Conservation (phyloP, 2,329 filamentous ascomycete species). For the Colletotrichum gigasporum region DNA sequence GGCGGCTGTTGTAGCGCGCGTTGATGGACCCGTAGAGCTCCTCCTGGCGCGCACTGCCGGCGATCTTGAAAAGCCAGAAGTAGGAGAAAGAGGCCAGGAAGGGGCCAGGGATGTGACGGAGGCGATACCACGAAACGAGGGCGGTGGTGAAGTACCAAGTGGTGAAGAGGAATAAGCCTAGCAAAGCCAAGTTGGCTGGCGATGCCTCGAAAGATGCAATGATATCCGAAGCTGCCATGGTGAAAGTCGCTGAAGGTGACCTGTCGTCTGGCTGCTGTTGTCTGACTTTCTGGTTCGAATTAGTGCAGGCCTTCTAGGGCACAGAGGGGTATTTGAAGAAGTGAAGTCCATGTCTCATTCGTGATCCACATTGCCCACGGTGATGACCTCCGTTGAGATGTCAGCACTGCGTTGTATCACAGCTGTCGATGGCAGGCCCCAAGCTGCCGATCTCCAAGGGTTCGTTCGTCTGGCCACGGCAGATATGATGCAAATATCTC, state of each 20-base stretch:
- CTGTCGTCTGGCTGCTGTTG: too few species aligned
- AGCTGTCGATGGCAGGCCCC: neutral
- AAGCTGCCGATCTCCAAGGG: neutral
- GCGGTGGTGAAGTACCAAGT: neutral
- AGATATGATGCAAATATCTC: neutral
- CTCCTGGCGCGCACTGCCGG: constrained; percentile 36
- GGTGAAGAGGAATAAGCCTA: neutral
- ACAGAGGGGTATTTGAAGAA: too few species aligned
- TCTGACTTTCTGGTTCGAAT: too few species aligned
- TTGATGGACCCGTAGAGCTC: constrained; percentile 31
- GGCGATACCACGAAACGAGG: constrained; percentile 36
- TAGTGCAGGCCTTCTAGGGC: too few species aligned
- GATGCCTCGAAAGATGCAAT: neutral
- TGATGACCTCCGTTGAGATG: neutral
- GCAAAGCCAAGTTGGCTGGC: neutral
- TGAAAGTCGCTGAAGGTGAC: too few species aligned
- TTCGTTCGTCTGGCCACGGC: neutral
- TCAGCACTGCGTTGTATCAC: constrained; percentile 7
- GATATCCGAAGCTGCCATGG: too few species aligned
- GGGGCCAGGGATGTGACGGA: constrained; percentile 32
- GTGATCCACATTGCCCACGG: too few species aligned
- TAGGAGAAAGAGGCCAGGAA: constrained; percentile 6
- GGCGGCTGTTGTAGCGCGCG: constrained; percentile 34
- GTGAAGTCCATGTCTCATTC: too few species aligned
- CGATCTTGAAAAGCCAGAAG: constrained; percentile 36